These are phyloP conservation scores for Boletus rufocinnamomeus DNA, from an alignment of 768 basidiomycete species.

Conservation along the genomic window DNA sequence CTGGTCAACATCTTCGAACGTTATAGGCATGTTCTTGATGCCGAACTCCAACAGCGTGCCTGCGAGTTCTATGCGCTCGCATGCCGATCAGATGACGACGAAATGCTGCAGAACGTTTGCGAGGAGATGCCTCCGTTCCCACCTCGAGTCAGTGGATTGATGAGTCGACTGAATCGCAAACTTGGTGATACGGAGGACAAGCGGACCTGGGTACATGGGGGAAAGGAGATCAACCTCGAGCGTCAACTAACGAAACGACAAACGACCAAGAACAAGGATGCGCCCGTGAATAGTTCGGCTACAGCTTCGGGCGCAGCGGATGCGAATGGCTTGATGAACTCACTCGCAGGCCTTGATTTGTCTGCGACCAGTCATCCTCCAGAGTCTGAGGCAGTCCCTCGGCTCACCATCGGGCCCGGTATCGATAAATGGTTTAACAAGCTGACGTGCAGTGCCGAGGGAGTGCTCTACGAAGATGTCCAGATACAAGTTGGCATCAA, in stretches of 20 bases:
- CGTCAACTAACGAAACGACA: slow-evolving; percentile 62
- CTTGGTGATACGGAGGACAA: slow-evolving; percentile 94
- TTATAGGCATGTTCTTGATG: slow-evolving; percentile 95
- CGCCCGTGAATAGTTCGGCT: slow-evolving; percentile 39
- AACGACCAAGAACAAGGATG: slow-evolving; percentile 36
- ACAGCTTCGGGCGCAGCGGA: slow-evolving; percentile 38
- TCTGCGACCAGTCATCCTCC: slow-evolving; percentile 35
- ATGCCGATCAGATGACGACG: slow-evolving; percentile 83
- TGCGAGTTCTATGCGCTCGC: slow-evolving; percentile 96
- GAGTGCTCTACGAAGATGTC: slow-evolving; percentile 93
- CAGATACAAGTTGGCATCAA: slow-evolving; percentile 96
- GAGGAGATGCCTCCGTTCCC: slow-evolving; percentile 99
- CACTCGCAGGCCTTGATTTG: slow-evolving; percentile 82
- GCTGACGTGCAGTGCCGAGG: slow-evolving; percentile 76
- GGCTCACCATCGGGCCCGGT: slow-evolving; percentile 65
- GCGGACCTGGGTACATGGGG: slow-evolving; percentile 92
- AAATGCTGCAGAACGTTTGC: slow-evolving; percentile 89
- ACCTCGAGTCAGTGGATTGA: slow-evolving; percentile 86
- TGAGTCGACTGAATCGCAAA: slow-evolving; percentile 85
- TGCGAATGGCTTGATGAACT: slow-evolving; percentile 62
- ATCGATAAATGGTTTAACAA: slow-evolving; percentile 91
- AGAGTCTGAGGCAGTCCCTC: slow-evolving; percentile 39
- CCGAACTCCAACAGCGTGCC: slow-evolving; percentile 96
- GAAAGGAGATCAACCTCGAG: slow-evolving; percentile 89
- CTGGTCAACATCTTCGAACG: slow-evolving; percentile 94